Conservation (phyloP, 805 yeast species). For the Dipodascopsis tothii region DNA sequence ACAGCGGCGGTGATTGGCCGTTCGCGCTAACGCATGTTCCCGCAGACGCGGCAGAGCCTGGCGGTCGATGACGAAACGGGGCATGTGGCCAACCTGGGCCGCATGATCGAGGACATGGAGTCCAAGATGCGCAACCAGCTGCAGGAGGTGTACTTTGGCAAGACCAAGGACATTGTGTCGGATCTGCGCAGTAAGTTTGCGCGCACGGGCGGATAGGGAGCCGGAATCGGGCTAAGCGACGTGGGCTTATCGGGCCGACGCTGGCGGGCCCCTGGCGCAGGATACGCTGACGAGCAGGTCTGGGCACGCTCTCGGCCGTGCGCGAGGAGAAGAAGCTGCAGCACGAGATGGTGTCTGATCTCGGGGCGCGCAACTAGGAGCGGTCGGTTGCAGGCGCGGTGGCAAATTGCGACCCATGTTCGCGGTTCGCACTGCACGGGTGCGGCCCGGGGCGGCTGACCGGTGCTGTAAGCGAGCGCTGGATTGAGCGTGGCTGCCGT, state of each 20-base stretch:
- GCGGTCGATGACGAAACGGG: constrained; percentile 44
- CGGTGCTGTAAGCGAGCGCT: too few species aligned
- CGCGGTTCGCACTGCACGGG: too few species aligned
- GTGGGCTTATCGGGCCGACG: too few species aligned
- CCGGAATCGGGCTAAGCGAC: neutral
- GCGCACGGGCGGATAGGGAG: neutral
- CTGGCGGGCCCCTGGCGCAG: too few species aligned
- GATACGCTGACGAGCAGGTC: too few species aligned
- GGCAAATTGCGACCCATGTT: too few species aligned
- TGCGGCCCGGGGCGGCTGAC: too few species aligned
- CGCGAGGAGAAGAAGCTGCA: constrained; percentile 37
- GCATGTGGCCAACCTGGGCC: constrained; percentile 83
- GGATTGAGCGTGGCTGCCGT: too few species aligned
- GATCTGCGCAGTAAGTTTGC: constrained; percentile 45
- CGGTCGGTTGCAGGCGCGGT: too few species aligned
- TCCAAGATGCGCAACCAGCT: constrained; percentile 75
- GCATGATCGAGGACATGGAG: constrained; percentile 80
- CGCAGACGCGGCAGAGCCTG: constrained; percentile 46
- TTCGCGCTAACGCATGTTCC: neutral
- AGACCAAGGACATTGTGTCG: constrained; percentile 79
- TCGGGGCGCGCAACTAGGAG: constrained; percentile 15
- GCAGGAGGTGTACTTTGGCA: constrained; percentile 92
- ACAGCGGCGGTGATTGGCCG: neutral
- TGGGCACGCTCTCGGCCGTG: constrained; percentile 33
- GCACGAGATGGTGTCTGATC: constrained; percentile 37